phyloP scores from a whole-genome alignment of 805 yeast species.

The Pichia ethanolica region DNA sequence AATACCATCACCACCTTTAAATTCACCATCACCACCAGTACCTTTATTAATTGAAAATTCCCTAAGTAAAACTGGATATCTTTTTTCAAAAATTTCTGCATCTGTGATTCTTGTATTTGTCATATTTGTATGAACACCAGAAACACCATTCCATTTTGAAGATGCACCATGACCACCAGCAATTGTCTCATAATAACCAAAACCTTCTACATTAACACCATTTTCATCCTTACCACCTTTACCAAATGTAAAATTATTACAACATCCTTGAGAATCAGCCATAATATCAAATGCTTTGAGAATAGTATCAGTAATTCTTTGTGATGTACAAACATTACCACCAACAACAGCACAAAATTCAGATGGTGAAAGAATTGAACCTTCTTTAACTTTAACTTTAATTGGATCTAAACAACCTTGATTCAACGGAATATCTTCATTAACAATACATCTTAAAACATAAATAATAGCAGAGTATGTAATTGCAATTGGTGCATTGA shows the following conservation, averaged over 20 bases:
- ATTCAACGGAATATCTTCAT: slow-evolving; percentile 84
- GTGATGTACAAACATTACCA: slow-evolving; percentile 93
- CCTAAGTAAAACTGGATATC: slow-evolving; percentile 75
- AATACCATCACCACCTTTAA: slow-evolving; percentile 80
- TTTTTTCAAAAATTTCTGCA: slow-evolving; percentile 77
- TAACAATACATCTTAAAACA: slow-evolving; percentile 76
- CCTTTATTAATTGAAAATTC: slow-evolving; percentile 62
- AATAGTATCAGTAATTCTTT: slow-evolving; percentile 84
- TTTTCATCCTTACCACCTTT: slow-evolving; percentile 52
- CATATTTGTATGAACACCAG: slow-evolving; percentile 91
- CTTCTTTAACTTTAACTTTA: slow-evolving; percentile 53
- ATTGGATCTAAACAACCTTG: slow-evolving; percentile 88
- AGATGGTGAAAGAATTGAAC: slow-evolving; percentile 63
- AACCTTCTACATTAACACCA: slow-evolving; percentile 51
- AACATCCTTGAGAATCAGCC: slow-evolving; percentile 95
- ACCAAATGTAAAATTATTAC: slow-evolving; percentile 92
- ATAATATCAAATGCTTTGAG: slow-evolving; percentile 79
- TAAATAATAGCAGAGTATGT: slow-evolving; percentile 84
- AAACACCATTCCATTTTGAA: slow-evolving; percentile 74
- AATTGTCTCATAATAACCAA: slow-evolving; percentile 90
- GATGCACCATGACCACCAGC: slow-evolving; percentile 95
- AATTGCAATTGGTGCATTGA: slow-evolving; percentile 89
- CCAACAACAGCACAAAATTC: slow-evolving; percentile 90
- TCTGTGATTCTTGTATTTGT: slow-evolving; percentile 92
- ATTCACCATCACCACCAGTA: slow-evolving; percentile 77